phyloP scores from a whole-genome alignment of 768 basidiomycete species.

The Fomitopsis pulvina region DNA sequence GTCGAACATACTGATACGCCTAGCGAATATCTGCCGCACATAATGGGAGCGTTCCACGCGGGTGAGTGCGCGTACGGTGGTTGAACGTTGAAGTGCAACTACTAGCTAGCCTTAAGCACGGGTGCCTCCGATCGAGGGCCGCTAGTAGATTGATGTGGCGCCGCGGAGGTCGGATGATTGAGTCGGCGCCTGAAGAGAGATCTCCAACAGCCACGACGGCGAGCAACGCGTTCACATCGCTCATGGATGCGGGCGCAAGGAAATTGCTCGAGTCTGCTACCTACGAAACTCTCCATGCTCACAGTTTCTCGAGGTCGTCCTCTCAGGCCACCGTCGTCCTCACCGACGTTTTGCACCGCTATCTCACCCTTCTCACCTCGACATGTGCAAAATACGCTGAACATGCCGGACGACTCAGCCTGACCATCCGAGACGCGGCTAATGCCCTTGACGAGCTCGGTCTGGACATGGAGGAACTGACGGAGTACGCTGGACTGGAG shows the following conservation, averaged over 20 bases:
- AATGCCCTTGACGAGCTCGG: conserved; percentile 73
- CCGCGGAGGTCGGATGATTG: neutral
- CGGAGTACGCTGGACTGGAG: conserved; percentile 59
- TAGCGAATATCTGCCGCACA: conserved; percentile 10
- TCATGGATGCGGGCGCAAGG: conserved; percentile 48
- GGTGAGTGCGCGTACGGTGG: neutral
- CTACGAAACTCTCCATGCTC: conserved; percentile 67
- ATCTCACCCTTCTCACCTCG: conserved; percentile 56
- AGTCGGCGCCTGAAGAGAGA: conserved; percentile 2
- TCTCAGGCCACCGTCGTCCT: conserved; percentile 63
- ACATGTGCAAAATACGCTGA: conserved; percentile 70
- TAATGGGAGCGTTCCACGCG: neutral
- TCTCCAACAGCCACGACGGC: conserved; percentile 1
- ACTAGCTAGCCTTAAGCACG: too few species aligned
- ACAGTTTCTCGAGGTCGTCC: conserved; percentile 72
- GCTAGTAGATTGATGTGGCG: neutral
- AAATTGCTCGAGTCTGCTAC: conserved; percentile 63
- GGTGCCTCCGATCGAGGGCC: neutral
- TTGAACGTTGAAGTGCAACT: too few species aligned
- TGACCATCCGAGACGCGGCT: conserved; percentile 55
- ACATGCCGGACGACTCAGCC: conserved; percentile 58
- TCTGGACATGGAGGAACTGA: conserved; percentile 60
- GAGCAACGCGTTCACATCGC: neutral
- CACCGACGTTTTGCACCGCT: conserved; percentile 71
- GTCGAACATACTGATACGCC: conserved; percentile 4